phyloP scores from a whole-genome alignment of 1,284 basidiomycete genomes.

The Apiotrichum porosum region DNA sequence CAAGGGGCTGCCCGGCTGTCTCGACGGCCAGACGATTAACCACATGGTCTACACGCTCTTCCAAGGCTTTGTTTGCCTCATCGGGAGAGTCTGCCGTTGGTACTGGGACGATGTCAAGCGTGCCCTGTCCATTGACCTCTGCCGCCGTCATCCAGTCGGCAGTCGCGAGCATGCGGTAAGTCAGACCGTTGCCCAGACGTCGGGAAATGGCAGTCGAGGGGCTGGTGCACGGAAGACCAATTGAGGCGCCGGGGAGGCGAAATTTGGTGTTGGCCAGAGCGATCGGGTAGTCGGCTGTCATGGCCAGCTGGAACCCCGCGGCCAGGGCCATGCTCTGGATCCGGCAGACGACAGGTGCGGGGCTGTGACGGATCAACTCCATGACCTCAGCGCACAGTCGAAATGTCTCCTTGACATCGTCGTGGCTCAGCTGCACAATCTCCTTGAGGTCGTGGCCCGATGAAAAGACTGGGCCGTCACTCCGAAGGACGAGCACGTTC shows the following conservation, averaged over 20 bases:
- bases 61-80: constrained; percentile 4
- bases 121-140: constrained; percentile 4
- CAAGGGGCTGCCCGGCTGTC: constrained; percentile 14
- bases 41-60: constrained; percentile 7
- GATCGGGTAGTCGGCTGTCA: constrained; percentile 19
- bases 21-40: constrained; percentile 5
- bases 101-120: constrained; percentile 15
- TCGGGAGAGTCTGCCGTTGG: constrained; percentile 10
- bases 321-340: constrained; percentile 17
- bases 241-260: constrained; percentile 13
- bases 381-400: constrained; percentile 21
- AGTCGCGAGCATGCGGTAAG: constrained; percentile 19
- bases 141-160: constrained; percentile 11
- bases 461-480: constrained; percentile 16
- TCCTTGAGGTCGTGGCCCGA: constrained; percentile 19
- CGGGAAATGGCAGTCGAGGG: constrained; percentile 13
- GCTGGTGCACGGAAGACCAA: constrained; percentile 15
- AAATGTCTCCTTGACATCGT: constrained; percentile 18
- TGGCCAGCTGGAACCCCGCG: constrained; percentile 17
- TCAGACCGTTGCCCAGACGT: constrained; percentile 7
- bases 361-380: constrained; percentile 12
- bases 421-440: constrained; percentile 11
- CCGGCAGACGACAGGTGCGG: constrained; percentile 12
- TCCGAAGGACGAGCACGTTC: constrained; percentile 14
- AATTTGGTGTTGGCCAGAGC: constrained; percentile 12